Evolutionary conservation across 805 yeast genomes (phyloP).

Genomic region (Cyberlindnera mrakii): DNA sequence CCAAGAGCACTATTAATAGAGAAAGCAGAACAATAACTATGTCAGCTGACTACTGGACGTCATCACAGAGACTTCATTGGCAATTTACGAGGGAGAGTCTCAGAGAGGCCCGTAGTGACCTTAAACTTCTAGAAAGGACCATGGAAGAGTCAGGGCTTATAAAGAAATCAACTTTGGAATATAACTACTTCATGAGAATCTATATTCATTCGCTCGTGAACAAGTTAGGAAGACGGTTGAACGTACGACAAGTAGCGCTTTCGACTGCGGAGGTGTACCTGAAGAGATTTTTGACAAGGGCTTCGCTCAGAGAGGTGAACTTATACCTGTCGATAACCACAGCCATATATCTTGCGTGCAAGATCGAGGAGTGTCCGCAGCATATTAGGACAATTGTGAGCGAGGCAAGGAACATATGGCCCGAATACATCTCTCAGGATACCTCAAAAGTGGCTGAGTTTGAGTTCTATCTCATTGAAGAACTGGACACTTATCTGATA

Average conservation of each 20-base stretch:
- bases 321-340: constrained; percentile 77
- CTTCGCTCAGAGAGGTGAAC: constrained; percentile 75
- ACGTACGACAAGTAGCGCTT: constrained; percentile 73
- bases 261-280: constrained; percentile 87
- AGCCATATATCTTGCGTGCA: constrained; percentile 83
- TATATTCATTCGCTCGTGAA: constrained; percentile 72
- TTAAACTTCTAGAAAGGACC: constrained; percentile 32
- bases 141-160: constrained; percentile 35
- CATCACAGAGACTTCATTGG: constrained; percentile 80
- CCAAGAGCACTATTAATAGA: neutral
- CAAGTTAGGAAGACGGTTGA: constrained; percentile 72
- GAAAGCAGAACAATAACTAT: constrained; percentile 13
- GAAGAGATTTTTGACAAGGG: constrained; percentile 68
- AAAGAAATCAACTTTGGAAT: constrained; percentile 34
- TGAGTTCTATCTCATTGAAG: constrained; percentile 90
- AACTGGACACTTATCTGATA: constrained; percentile 65
- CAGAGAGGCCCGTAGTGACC: constrained; percentile 33
- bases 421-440: constrained; percentile 89
- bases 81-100: constrained; percentile 65
- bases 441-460: constrained; percentile 89
- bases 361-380: constrained; percentile 92
- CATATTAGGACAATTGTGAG: constrained; percentile 78
- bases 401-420: constrained; percentile 90
- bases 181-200: constrained; percentile 57
- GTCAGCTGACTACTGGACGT: constrained; percentile 88